Evolutionary conservation across 2,329 filamentous ascomycete species (phyloP).

Genomic region (Cordyceps fumosorosea): DNA sequence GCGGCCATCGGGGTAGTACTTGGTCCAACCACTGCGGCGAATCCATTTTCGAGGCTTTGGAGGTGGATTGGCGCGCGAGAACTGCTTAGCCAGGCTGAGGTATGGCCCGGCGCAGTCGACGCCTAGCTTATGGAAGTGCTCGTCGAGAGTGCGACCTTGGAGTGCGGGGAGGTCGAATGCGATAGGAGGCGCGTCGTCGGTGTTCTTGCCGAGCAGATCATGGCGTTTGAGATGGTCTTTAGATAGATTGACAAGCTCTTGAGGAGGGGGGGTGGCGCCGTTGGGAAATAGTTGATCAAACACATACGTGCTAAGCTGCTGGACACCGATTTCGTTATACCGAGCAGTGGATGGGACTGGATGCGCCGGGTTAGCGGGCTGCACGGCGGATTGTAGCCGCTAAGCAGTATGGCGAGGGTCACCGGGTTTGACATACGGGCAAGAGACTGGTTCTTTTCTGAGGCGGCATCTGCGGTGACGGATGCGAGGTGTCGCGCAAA

Average conservation of each 20-base stretch:
- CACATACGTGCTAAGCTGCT: slow-evolving; percentile 81
- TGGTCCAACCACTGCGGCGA: slow-evolving; percentile 83
- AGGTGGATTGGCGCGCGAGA: slow-evolving; percentile 56
- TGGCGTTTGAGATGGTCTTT: slow-evolving; percentile 78
- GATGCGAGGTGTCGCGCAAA: slow-evolving; percentile 40
- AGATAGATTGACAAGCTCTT: slow-evolving; percentile 71
- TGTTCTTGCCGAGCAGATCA: slow-evolving; percentile 84
- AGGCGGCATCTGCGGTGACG: slow-evolving; percentile 17
- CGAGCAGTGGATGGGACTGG: slow-evolving; percentile 53
- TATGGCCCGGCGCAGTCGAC: slow-evolving; percentile 83
- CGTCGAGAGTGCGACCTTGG: slow-evolving; percentile 75
- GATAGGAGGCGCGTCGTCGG: slow-evolving; percentile 67
- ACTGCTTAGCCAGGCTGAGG: slow-evolving; percentile 65
- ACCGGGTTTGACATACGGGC: slow-evolving; percentile 30
- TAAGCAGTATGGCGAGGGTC: not conserved
- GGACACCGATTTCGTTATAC: slow-evolving; percentile 89
- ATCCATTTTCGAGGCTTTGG: slow-evolving; percentile 65
- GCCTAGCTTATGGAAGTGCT: slow-evolving; percentile 88
- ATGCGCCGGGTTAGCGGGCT: slow-evolving; percentile 13
- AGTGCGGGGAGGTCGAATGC: slow-evolving; percentile 79
- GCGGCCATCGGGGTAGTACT: slow-evolving; percentile 70
- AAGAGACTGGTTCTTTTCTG: slow-evolving; percentile 22
- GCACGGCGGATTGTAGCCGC: not conserved
- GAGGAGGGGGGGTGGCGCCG: slow-evolving; percentile 48
- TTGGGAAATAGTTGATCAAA: slow-evolving; percentile 75